Conservation (phyloP, 805 yeast species). For the Cyberlindnera euphorbiae region DNA sequence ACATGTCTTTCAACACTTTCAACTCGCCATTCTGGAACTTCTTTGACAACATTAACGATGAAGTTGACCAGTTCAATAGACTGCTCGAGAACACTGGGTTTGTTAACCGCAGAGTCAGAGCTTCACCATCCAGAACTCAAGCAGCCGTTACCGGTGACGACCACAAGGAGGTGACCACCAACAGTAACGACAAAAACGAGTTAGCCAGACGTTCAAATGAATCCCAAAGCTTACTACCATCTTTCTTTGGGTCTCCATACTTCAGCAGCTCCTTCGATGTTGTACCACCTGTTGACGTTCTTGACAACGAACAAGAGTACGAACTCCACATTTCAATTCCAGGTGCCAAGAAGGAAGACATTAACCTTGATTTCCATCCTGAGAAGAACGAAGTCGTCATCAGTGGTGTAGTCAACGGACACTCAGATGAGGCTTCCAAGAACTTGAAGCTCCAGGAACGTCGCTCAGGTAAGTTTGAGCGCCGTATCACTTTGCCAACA, state of each 20-base stretch:
- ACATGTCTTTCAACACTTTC: conserved; percentile 28
- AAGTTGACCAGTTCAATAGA: conserved; percentile 35
- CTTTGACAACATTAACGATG: conserved; percentile 39
- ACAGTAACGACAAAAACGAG: too few relatives aligned
- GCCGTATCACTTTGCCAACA: conserved; percentile 38
- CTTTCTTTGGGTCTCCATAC: conserved; percentile 26
- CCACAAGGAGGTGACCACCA: too few relatives aligned
- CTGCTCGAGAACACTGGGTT: conserved; percentile 28
- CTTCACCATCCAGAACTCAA: conserved; percentile 16
- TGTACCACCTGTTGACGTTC: conserved; percentile 42
- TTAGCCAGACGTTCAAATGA: too few relatives aligned
- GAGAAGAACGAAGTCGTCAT: conserved; percentile 38
- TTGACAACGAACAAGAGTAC: conserved; percentile 39
- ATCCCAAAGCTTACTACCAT: too few relatives aligned
- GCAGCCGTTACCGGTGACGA: conserved; percentile 8
- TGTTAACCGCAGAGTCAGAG: conserved; percentile 20
- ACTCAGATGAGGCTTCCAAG: conserved; percentile 21
- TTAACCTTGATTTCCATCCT: conserved; percentile 42
- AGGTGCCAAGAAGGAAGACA: conserved; percentile 41
- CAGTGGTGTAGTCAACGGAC: conserved; percentile 38
- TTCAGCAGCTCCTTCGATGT: conserved; percentile 21
- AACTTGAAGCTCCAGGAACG: conserved; percentile 32
- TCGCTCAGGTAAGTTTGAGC: conserved; percentile 36
- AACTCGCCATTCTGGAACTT: conserved; percentile 40
- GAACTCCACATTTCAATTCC: conserved; percentile 42